Base-by-base conservation (phyloP, 1,284 basidiomycete species). In the Sporisorium exsertum region DNA sequence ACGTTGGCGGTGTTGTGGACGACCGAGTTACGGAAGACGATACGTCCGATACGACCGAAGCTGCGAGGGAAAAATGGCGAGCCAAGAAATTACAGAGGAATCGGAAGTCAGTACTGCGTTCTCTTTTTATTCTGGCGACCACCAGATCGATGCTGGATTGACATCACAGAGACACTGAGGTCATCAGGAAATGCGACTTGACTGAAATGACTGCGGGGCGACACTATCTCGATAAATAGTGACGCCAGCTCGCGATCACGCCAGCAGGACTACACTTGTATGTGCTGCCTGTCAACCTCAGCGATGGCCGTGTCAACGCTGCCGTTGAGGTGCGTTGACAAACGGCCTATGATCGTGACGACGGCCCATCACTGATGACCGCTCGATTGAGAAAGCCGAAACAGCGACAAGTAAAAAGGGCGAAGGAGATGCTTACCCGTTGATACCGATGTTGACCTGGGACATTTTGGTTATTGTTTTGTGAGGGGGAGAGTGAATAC, bases 11-110 rank as follows among this genome's bases (percentile, higher is more conserved):
- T 73, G 61, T 66, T 72, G 73, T 77, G 78, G 45, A 70, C 58
- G 55, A 78, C 64, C 56, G 79, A 72, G 89, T 98, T 98, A 85
- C 96, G 93, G 88, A 94, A 90, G 81, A 99, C 97, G 87, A 99
- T 97, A 88, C 80, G 81, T 68, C 83, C 84, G 65, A 84, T 84
- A 67, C 81, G 81, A 68, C 78, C 82, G 72, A 83, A 85, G 66
- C 82, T 83, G 79, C 50, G 55, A 2, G 24, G 15, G 16, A 27
- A 26, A 26, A 46, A 24, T 13, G 22, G 12, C 24, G 27, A 9
- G 7, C 15, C 26, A n/a, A n/a, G 8, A n/a, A 27, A 22, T 9
- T 37, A 50, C 20, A 20, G 37, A 43, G 9, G 20, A 29, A 15
- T 24, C 35, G 26, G n/a, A 18, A 13, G 55, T 60, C 54, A 72